These are phyloP conservation scores for Chionographis japonica DNA, from an alignment of 106 monocot genomes.

Conservation along the genomic window DNA sequence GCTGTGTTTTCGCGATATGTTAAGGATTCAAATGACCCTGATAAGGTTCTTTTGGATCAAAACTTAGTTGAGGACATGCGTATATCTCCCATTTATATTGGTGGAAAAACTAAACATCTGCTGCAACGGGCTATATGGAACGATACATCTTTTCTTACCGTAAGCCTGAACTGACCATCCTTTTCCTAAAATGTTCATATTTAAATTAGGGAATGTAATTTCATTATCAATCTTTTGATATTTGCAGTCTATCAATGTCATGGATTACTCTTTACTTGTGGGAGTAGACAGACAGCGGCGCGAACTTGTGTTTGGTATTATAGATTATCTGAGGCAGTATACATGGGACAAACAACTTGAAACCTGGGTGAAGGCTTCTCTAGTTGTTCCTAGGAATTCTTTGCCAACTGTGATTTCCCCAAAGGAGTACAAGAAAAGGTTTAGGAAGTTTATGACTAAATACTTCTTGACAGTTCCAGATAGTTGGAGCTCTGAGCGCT, in stretches of 20 bases:
- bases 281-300: slow-evolving; percentile 78
- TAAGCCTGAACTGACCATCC: slow-evolving; percentile 27
- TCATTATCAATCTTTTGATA: not conserved
- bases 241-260: slow-evolving; percentile 87
- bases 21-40: slow-evolving; percentile 31
- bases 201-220: not conserved
- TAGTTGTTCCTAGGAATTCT: slow-evolving; percentile 86
- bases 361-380: slow-evolving; percentile 79
- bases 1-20: slow-evolving; percentile 70
- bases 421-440: slow-evolving; percentile 93
- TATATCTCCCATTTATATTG: slow-evolving; percentile 70
- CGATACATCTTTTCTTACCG: slow-evolving; percentile 92
- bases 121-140: slow-evolving; percentile 98
- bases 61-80: slow-evolving; percentile 94
- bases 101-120: slow-evolving; percentile 66
- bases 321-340: slow-evolving; percentile 96
- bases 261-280: slow-evolving; percentile 96
- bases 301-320: slow-evolving; percentile 95
- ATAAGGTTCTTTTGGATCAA: slow-evolving; percentile 67
- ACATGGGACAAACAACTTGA: slow-evolving; percentile 99
- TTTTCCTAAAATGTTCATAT: not conserved
- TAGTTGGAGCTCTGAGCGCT: slow-evolving; percentile 42
- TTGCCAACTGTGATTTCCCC: slow-evolving; percentile 90
- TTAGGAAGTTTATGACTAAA: slow-evolving; percentile 83
- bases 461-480: slow-evolving; percentile 82